Evolutionary conservation across 169 alveolate genomes (phyloP), one percentile per base, ranked within the genome.

Genomic region (Plasmodium yoelii): DNA sequence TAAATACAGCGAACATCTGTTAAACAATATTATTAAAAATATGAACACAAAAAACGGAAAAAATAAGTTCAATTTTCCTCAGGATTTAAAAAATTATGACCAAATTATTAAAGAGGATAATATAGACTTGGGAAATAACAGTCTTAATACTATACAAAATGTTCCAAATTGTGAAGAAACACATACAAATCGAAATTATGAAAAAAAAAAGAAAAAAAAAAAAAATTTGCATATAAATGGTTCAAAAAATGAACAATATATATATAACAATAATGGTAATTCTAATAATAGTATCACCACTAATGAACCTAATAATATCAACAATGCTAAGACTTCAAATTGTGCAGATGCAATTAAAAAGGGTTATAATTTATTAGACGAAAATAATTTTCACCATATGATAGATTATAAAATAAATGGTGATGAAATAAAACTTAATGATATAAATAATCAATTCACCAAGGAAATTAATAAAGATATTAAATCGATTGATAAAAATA

Each of bases 401-500:
- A 77, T 51, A 15, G 88, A 63, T 18, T 63, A 64, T 19, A 77
- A 77, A 63, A 10, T 22, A 67, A 63, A 51, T 64, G 42, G 12
- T 51, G 77, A 77, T 34, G 57, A 64, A 64, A 26, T 63, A 13
- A 77, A 68, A 49, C 75, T 63, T 63, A 65, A 64, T 64, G 65
- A 77, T 77, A 64, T 64, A 18, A 49, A 49, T 44, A 77, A n/a
- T 10, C 88, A 77, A 64, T 63, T 77, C 13, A 34, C 65, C 65
- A 61, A 49, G 10, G 88, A 77, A 13, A 51, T 77, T 6, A 51
- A 51, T 12, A 51, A 51, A 51, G 19, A 51, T 51, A 12, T 3
- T 12, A 51, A 15, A 6, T 12, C 0, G 24, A 6, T 51, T 51
- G 19, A 60, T 10, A 12, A 18, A n/a, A 60, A 1, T n/a, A 24